Percentiles rank a stretch among this genome's conserved stretches.
Evolutionary conservation across 1,139 yeast genomes (phyloP).

Genomic region (Magnusiomyces suaveolens): DNA sequence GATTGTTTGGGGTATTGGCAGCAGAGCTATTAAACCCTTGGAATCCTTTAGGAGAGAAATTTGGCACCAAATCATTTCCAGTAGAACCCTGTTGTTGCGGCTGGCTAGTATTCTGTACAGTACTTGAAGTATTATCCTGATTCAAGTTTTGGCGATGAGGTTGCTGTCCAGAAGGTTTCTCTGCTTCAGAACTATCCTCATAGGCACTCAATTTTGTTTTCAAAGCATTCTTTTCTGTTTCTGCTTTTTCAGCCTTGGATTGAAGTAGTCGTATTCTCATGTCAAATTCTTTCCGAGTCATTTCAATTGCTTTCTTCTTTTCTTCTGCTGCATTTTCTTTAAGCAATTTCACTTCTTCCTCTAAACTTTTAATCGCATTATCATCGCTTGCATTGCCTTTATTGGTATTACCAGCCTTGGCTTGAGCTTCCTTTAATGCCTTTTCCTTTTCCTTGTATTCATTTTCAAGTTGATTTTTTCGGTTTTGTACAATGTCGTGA

Average conservation of each 20-base stretch:
- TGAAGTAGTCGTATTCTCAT: constrained; percentile 32
- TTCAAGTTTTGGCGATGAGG: neutral
- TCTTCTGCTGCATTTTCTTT: constrained; percentile 16
- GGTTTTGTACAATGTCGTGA: neutral
- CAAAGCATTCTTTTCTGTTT: constrained; percentile 28
- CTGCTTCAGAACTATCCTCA: neutral
- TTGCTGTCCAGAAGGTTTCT: neutral
- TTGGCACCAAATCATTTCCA: neutral
- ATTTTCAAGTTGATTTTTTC: constrained; percentile 1
- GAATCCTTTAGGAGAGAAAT: neutral
- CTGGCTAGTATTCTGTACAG: neutral
- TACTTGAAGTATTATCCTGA: neutral
- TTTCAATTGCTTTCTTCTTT: constrained; percentile 19
- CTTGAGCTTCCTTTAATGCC: neutral
- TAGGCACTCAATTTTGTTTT: constrained; percentile 10
- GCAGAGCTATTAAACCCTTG: neutral
- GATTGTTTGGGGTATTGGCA: neutral
- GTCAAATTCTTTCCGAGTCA: constrained; percentile 22
- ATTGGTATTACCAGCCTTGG: neutral
- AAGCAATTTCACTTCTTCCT: constrained; percentile 11
- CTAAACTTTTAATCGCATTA: constrained; percentile 10
- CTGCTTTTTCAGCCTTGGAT: constrained; percentile 29
- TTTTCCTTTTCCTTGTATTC: constrained; percentile 13
- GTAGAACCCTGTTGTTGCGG: neutral
- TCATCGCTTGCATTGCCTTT: neutral